phyloP scores from a whole-genome alignment of 495 filamentous ascomycete genomes.

The Hypoxylon lienhwacheense region DNA sequence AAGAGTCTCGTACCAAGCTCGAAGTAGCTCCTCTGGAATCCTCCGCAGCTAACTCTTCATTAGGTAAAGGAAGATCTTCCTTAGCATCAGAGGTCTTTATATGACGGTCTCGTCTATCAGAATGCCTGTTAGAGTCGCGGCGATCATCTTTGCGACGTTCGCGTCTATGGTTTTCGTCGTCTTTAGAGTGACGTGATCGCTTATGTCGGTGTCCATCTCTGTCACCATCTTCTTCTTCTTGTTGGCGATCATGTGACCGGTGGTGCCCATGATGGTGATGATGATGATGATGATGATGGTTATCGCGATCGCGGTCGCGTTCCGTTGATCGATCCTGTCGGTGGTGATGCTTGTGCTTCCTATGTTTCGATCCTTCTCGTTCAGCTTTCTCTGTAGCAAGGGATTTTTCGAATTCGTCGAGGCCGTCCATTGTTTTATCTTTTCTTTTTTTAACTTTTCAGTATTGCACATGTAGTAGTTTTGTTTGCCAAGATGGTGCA shows the following conservation, averaged over 20 bases:
- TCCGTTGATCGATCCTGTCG: slow-evolving; percentile 49
- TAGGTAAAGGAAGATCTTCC: slow-evolving; percentile 49
- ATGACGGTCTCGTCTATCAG: slow-evolving; percentile 33
- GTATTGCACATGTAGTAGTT: not conserved
- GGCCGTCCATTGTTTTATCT: slow-evolving; percentile 48
- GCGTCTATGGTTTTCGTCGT: slow-evolving; percentile 45
- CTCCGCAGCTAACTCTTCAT: slow-evolving; percentile 45
- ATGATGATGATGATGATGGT: too few species aligned
- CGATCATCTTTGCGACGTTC: slow-evolving; percentile 37
- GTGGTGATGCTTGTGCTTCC: slow-evolving; percentile 52
- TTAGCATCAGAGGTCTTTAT: slow-evolving; percentile 51
- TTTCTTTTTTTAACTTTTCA: not conserved
- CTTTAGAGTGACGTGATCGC: slow-evolving; percentile 46
- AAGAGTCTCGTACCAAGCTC: slow-evolving; percentile 66
- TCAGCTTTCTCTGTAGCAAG: slow-evolving; percentile 56
- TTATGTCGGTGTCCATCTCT: slow-evolving; percentile 45
- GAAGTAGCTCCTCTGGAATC: slow-evolving; percentile 25
- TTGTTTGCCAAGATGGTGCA: too few species aligned
- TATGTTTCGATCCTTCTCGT: slow-evolving; percentile 45
- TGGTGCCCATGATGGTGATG: slow-evolving; percentile 37
- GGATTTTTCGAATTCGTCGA: slow-evolving; percentile 59
- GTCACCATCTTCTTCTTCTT: slow-evolving; percentile 42
- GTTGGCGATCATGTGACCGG: slow-evolving; percentile 35
- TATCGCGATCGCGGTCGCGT: slow-evolving; percentile 42
- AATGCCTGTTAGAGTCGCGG: slow-evolving; percentile 28